Evolutionary conservation across 73 alveolate genomes (phyloP), one percentile per base, ranked within the genome.

Genomic region (Symbiodinium pilosum): DNA sequence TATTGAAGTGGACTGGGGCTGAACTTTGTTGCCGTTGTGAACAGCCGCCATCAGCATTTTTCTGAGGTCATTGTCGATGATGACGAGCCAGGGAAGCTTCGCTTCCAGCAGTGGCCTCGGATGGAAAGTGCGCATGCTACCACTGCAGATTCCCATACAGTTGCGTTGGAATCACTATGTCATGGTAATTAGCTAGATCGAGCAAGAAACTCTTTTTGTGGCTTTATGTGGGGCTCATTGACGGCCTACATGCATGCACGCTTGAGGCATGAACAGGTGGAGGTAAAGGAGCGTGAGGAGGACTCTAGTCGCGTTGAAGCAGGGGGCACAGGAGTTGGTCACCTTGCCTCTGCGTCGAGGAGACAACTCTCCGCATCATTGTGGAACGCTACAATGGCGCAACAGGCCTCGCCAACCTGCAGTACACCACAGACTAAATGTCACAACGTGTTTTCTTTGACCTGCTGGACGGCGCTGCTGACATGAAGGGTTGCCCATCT

Each of bases 41-140:
- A 21, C 71, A 54, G 26, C 26, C 26, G n/a, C 16, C 71, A 54
- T 54, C 30, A 30, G 71, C 71, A 21, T 54, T 21, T 30, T 30
- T 54, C 71, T 21, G 14, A 39, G 42, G 73, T 84, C 75, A 84
- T 84, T 34, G 73, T 84, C 7, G 93, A 84, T 44, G 93, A 84
- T 28, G 93, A 84, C n/a, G 93, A 84, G 93, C 93, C 93, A 4
- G 93, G 93, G 43, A 84, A 84, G 68, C 93, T 84, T 16, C 93
- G 93, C n/a, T 84, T 84, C n/a, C 93, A 81, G 87, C 87, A 14
- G 34, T 20, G 16, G 39, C 38, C 36, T 36, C 38, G 8, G 34
- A 2, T 30, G 51, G 8, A 18, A 14, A 3, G 1, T 39, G 6
- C 59, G 59, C 59, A 47, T 47, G 59, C 59, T 9, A n/a, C n/a